Evolutionary conservation across 2,329 filamentous ascomycete species (phyloP), one percentile per base, ranked within the genome.

Genomic region (Xylaria sp.): DNA sequence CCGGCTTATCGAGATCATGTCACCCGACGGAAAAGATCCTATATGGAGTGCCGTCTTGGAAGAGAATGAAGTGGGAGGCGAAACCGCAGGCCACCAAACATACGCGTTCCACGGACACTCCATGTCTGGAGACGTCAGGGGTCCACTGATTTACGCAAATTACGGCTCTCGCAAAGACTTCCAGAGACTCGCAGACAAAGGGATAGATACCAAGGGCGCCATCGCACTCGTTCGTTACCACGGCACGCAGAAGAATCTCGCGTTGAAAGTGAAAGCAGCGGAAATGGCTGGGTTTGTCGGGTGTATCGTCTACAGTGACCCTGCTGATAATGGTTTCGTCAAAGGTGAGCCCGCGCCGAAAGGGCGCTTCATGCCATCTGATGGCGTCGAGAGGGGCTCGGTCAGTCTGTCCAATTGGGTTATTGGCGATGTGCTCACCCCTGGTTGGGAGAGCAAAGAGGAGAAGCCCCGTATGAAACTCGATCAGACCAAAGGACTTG

Each of bases 251-350:
- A 81, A 80, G 2, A 91, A 96, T 73, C 82, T 85, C 5, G 91
- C 87, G 1, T 78, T 96, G 70, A 97, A 98, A 76, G 86, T 99
- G 71, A 96, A 94, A 78, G 91, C 92, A 9, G 95, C 95, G 0
- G 92, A 97, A 77, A 76, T 92, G 70, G 92, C 91, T 14, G 95
- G 95, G 1, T 95, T 93, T 67, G 87, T 84, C 1, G 95, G 94
- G 14, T 96, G 92, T 71, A 86, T 99, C 59, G 91, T 97, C 61
- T 99, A 97, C 79, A 96, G 90, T 54, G 95, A 98, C 74, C 94
- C 94, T 0, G 83, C 84, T 1, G 90, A 97, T 53, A 91, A 96
- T 73, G 93, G 93, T 1, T 95, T 94, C 71, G 76, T 85, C 28
- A 86, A 86, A 68, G 94, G 93, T 3, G 82, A 87, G 0, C 83